These are phyloP conservation scores for Coemansia sp. DNA, from an alignment of 192 early-diverging fungal species.

Conservation along the genomic window DNA sequence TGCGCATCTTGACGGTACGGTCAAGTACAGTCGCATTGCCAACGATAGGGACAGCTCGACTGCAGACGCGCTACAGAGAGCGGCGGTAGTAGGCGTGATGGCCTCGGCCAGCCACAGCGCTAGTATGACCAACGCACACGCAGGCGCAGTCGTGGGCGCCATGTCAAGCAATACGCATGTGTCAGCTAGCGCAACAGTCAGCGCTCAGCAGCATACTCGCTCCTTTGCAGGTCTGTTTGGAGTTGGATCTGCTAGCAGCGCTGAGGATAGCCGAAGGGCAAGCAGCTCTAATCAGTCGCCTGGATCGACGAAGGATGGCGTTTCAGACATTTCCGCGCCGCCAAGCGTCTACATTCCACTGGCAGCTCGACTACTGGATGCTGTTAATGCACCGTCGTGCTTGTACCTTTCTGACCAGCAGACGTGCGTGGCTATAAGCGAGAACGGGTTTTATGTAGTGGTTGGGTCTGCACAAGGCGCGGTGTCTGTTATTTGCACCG, in stretches of 20 bases:
- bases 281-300: neutral
- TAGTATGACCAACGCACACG: conserved; percentile 50
- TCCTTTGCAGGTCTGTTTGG: conserved; percentile 39
- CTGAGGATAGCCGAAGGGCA: neutral
- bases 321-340: conserved; percentile 16
- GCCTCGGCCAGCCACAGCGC: conserved; percentile 13
- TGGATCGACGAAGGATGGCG: neutral
- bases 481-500: conserved; percentile 21
- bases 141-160: conserved; percentile 40
- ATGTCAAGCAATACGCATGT: conserved; percentile 19
- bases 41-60: conserved; percentile 10
- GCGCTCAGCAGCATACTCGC: conserved; percentile 19
- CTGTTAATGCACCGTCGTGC: conserved; percentile 23
- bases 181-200: neutral
- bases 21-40: conserved; percentile 27
- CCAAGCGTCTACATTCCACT: conserved; percentile 42
- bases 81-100: conserved; percentile 6
- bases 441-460: conserved; percentile 18
- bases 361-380: conserved; percentile 39
- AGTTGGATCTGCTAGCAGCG: neutral
- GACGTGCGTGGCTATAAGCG: conserved; percentile 29
- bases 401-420: conserved; percentile 35
- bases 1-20: conserved; percentile 32
- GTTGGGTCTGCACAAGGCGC: conserved; percentile 32
- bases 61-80: conserved; percentile 6